A percentile compares a stretch with the other conserved stretches of the same genome.
phyloP scores from a whole-genome alignment of 306 rosid genomes.

The Pueraria montana region DNA sequence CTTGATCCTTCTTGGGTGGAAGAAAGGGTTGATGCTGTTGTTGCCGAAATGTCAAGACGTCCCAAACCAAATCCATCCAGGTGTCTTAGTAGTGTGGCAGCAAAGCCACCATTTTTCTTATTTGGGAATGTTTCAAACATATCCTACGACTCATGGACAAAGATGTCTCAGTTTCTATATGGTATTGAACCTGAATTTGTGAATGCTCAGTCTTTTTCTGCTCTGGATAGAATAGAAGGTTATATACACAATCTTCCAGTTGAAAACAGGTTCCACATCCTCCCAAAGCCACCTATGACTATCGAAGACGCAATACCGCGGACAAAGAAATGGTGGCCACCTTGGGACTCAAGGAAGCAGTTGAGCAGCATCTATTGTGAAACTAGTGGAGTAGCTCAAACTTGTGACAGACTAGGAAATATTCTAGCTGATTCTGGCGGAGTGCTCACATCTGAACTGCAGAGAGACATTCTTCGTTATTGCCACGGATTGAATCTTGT shows the following conservation, averaged over 20 bases:
- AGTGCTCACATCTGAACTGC: constrained; percentile 61
- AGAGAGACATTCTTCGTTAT: constrained; percentile 71
- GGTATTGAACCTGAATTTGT: constrained; percentile 81
- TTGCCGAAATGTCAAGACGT: constrained; percentile 49
- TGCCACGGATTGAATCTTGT: constrained; percentile 74
- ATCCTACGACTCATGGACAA: constrained; percentile 72
- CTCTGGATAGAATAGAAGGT: constrained; percentile 83
- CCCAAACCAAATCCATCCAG: constrained; percentile 57
- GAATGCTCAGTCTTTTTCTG: constrained; percentile 72
- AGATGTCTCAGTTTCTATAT: constrained; percentile 81
- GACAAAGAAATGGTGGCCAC: constrained; percentile 90
- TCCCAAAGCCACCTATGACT: constrained; percentile 75
- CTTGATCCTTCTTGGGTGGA: constrained; percentile 63
- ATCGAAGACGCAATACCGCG: constrained; percentile 75
- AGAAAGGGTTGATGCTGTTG: constrained; percentile 61
- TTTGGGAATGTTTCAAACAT: constrained; percentile 71
- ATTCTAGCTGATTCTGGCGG: constrained; percentile 63
- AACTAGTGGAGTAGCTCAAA: constrained; percentile 63
- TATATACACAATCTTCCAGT: constrained; percentile 91
- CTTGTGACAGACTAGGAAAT: constrained; percentile 72
- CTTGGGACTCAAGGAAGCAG: constrained; percentile 89
- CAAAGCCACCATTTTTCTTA: constrained; percentile 83
- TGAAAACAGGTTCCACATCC: constrained; percentile 72
- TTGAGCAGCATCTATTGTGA: constrained; percentile 72
- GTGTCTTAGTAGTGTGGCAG: constrained; percentile 54